Conservation (phyloP, 2,329 filamentous ascomycete genomes). For the Myriosclerotinia duriaeana region DNA sequence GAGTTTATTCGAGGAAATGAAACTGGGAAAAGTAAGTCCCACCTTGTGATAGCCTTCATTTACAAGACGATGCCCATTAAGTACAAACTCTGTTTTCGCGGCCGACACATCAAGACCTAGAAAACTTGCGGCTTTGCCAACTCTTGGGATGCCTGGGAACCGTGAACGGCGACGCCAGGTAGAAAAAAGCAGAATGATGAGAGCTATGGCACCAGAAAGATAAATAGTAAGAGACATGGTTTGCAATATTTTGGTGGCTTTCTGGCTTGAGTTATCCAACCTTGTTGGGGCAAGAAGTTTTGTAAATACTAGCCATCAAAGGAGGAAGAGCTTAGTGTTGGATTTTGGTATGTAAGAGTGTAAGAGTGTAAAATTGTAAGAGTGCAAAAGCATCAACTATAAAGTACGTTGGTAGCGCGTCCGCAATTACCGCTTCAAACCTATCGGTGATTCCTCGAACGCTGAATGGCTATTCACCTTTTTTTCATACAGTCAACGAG, state of each 20-base stretch:
- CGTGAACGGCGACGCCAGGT: not conserved
- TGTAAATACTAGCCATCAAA: too few relatives aligned
- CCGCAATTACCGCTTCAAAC: not conserved
- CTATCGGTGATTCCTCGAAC: not conserved
- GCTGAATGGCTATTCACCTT: too few relatives aligned
- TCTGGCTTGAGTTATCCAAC: not conserved
- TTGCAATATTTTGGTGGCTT: not conserved
- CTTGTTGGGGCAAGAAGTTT: not conserved
- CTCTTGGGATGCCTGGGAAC: not conserved
- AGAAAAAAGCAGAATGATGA: not conserved
- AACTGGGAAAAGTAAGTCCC: not conserved
- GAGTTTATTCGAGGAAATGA: not conserved
- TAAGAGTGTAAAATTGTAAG: not conserved
- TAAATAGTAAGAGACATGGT: constrained; percentile 1
- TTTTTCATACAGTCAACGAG: not conserved
- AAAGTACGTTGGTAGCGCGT: not conserved
- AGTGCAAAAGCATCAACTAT: too few relatives aligned
- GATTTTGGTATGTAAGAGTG: not conserved
- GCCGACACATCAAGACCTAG: not conserved
- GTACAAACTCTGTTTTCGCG: not conserved
- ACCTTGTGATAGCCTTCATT: constrained; percentile 3
- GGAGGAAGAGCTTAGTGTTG: not conserved
- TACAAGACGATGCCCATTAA: constrained; percentile 2
- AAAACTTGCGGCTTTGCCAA: not conserved
- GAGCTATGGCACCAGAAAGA: not conserved